Evolutionary conservation across 805 yeast genomes (phyloP), one percentile per base, ranked within the genome.

Genomic region (Saccharomycopsis amapae): DNA sequence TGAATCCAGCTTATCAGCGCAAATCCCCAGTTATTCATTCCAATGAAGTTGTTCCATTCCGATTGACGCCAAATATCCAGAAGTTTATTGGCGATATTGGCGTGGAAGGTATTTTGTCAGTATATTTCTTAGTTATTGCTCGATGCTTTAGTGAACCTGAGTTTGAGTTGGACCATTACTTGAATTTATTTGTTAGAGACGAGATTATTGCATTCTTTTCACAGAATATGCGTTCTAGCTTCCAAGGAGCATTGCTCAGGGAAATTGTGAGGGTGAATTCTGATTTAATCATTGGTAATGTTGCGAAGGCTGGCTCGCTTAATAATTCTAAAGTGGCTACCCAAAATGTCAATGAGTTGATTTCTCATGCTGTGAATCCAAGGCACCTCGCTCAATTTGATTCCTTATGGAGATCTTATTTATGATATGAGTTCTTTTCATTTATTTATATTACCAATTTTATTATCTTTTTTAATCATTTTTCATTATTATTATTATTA

Each of bases 1-100:
- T 45, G 28, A 45, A 37, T 17, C 32, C 42, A 18, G 31, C 24
- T 10, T 39, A 34, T 3, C 44, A 47, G 17, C 25, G 44, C 5
- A 42, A 40, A n/a, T 22, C 44, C 0, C 99, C 99, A 24, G 71
- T 93, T 20, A 88, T 90, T 70, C 83, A 84, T 60, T 86, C 87
- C 54, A 77, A 87, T n/a, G 99, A 93, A 60, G 77, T 87, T 52
- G 97, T 93, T 40, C 97, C 97, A 37, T 93, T 93, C 74, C 74
- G 99, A 59, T 72, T 93, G 59, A 90, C 99, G 4, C 98, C 99
- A 19, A 93, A 93, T 59, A 75, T 94, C 45, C 97, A 94, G 62
- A 80, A 82, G 53, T 71, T 93, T 58, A 87, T 93, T 67, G 97
- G 98, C 38, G 95, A 89, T 50, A 78, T 89, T 13, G 86, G 87